These are phyloP conservation scores for Cladophialophora exuberans DNA, from an alignment of 2,329 filamentous ascomycete genomes.

Conservation along the genomic window DNA sequence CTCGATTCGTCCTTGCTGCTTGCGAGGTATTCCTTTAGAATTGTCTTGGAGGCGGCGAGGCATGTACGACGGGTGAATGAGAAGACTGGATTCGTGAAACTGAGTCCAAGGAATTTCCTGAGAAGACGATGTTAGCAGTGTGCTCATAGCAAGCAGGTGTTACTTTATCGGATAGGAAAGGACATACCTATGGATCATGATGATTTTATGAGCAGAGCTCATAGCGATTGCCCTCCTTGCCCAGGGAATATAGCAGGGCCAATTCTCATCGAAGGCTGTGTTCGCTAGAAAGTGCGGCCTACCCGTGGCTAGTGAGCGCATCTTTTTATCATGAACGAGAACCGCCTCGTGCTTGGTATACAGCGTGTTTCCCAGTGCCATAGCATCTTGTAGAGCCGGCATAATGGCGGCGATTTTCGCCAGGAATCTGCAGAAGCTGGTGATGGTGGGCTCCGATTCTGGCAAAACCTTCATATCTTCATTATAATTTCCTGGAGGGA, in stretches of 20 bases:
- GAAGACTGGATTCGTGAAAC: conserved; percentile 47
- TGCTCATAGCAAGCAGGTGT: too few species aligned
- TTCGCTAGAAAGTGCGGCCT: conserved; percentile 42
- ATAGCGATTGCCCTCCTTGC: conserved; percentile 45
- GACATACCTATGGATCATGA: conserved; percentile 30
- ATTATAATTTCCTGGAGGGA: conserved; percentile 41
- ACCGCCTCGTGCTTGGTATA: conserved; percentile 48
- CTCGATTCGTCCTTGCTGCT: conserved; percentile 41
- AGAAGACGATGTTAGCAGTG: neutral
- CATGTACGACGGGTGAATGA: conserved; percentile 47
- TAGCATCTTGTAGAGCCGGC: conserved; percentile 44
- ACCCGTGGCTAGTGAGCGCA: conserved; percentile 40
- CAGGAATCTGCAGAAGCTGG: conserved; percentile 42
- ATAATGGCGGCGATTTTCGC: conserved; percentile 45
- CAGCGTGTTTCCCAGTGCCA: conserved; percentile 39
- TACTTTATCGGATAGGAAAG: neutral
- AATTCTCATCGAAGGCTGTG: conserved; percentile 39
- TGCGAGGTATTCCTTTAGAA: conserved; percentile 43
- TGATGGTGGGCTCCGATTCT: conserved; percentile 36
- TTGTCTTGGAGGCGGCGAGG: conserved; percentile 45
- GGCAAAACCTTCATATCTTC: conserved; percentile 37
- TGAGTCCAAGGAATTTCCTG: conserved; percentile 45
- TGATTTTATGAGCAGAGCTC: conserved; percentile 35
- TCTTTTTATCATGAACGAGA: conserved; percentile 44
- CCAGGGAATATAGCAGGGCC: conserved; percentile 47